Evolutionary conservation across 179 eudicot species (phyloP).

Genomic region (Patellifolia procumbens): DNA sequence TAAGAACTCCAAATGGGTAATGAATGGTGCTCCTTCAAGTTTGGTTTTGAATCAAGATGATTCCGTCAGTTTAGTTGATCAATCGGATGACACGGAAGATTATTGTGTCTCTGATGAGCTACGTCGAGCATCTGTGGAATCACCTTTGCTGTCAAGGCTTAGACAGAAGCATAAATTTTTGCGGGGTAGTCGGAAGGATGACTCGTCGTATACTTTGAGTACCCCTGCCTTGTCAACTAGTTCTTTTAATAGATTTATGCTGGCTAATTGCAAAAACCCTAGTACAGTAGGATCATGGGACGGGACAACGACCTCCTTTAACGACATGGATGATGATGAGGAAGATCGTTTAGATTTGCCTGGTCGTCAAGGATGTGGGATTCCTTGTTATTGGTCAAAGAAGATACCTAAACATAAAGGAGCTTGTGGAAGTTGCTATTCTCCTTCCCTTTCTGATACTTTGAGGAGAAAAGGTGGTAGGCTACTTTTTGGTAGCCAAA

Average conservation of each 20-base stretch:
- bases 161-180: slow-evolving; percentile 51
- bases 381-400: slow-evolving; percentile 90
- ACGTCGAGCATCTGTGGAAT: slow-evolving; percentile 47
- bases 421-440: slow-evolving; percentile 69
- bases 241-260: slow-evolving; percentile 61
- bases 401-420: slow-evolving; percentile 70
- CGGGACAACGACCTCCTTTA: slow-evolving; percentile 65
- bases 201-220: slow-evolving; percentile 69
- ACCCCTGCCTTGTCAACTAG: slow-evolving; percentile 93
- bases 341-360: slow-evolving; percentile 70
- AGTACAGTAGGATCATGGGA: slow-evolving; percentile 93
- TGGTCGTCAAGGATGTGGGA: slow-evolving; percentile 87
- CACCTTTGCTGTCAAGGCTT: slow-evolving; percentile 75
- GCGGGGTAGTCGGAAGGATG: slow-evolving; percentile 63
- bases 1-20: slow-evolving; percentile 36
- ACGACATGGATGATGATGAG: slow-evolving; percentile 68
- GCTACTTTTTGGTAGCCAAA: slow-evolving; percentile 72
- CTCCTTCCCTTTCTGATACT: slow-evolving; percentile 93
- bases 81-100: slow-evolving; percentile 68
- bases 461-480: slow-evolving; percentile 72
- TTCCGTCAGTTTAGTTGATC: slow-evolving; percentile 58
- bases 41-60: slow-evolving; percentile 52
- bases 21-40: slow-evolving; percentile 36
- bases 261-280: slow-evolving; percentile 48
- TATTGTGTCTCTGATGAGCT: slow-evolving; percentile 67